These are phyloP conservation scores for Mortierella sp. DNA, from an alignment of 371 early-diverging fungal species.

Conservation along the genomic window DNA sequence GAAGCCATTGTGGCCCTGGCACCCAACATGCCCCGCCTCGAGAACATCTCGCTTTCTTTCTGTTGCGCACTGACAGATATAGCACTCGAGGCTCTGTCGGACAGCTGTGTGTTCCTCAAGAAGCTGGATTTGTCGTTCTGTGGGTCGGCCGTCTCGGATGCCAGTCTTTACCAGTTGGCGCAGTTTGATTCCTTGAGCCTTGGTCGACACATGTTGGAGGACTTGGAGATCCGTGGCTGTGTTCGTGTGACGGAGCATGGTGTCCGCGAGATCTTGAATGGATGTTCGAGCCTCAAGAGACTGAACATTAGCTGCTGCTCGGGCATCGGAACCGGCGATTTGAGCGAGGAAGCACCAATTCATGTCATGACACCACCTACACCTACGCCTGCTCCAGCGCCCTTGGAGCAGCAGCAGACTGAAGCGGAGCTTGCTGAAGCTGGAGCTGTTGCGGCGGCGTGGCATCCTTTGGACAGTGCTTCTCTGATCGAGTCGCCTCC, in stretches of 20 bases:
- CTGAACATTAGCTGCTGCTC: conserved; percentile 48
- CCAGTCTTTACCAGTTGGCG: conserved; percentile 62
- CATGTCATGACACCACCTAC: neutral
- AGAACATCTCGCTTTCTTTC: conserved; percentile 75
- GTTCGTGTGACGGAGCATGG: conserved; percentile 75
- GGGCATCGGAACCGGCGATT: conserved; percentile 36
- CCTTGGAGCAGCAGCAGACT: neutral
- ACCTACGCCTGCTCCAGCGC: neutral
- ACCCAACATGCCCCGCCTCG: conserved; percentile 67
- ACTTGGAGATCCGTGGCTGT: conserved; percentile 75
- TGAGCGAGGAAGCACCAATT: neutral
- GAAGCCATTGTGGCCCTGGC: conserved; percentile 71
- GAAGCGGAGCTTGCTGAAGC: neutral
- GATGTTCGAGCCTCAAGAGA: conserved; percentile 32
- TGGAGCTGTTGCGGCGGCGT: neutral
- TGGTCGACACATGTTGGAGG: conserved; percentile 47
- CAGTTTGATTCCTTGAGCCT: conserved; percentile 30
- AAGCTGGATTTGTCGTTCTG: conserved; percentile 81
- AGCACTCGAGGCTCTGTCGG: conserved; percentile 64
- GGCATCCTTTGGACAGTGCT: conserved; percentile 11
- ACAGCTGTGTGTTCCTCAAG: conserved; percentile 60
- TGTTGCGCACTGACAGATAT: conserved; percentile 85
- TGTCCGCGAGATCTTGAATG: conserved; percentile 57
- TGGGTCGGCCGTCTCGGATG: conserved; percentile 83
- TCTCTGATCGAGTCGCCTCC: neutral